Evolutionary conservation across 768 basidiomycete genomes (phyloP), one percentile per base, ranked within the genome.

Genomic region (Lentinula aciculospora): DNA sequence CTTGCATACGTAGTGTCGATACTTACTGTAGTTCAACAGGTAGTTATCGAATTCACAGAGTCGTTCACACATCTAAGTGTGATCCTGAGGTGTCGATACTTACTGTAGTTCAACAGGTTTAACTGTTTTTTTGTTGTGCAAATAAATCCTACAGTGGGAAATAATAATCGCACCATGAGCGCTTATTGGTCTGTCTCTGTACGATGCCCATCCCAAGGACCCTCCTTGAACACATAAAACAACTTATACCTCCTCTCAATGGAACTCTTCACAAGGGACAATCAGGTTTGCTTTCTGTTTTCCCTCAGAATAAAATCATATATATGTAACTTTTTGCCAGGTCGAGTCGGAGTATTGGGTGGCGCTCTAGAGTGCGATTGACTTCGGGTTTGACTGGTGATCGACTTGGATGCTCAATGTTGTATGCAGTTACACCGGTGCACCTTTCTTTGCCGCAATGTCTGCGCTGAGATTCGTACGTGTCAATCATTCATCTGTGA

Each of bases 401-500:
- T 10, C 23, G 8, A 37, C 37, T 53, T 27, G 42, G 25, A 8
- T 15, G 21, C 34, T 45, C 37, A 46, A 57, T 34, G 31, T 48
- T 27, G 42, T 44, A 15, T 44, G 15, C 60, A 97, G 96, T 69
- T 98, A 98, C 71, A 92, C 95, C 0, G 97, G 97, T 15, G 97
- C 97, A 19, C 97, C 97, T 0, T 99, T 86, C 79, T 98, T 98
- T 68, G 90, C 94, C 3, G 86, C 93, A 34, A 92, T 97, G 64
- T 87, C 95, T 3, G 91, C 94, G 1, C 79, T 96, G 61, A 82
- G 92, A 62, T 80, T 97, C 67, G 93, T 92, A 65, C 56, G 77
- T 76, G 28, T 28, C 28, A 21, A 17, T 25, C n/a, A n/a, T n/a
- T n/a, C n/a, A n/a, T n/a, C n/a, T n/a, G n/a, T n/a, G 4, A 32